These are phyloP conservation scores for Neurospora hispaniola DNA, from an alignment of 495 filamentous ascomycete species.

Conservation along the genomic window DNA sequence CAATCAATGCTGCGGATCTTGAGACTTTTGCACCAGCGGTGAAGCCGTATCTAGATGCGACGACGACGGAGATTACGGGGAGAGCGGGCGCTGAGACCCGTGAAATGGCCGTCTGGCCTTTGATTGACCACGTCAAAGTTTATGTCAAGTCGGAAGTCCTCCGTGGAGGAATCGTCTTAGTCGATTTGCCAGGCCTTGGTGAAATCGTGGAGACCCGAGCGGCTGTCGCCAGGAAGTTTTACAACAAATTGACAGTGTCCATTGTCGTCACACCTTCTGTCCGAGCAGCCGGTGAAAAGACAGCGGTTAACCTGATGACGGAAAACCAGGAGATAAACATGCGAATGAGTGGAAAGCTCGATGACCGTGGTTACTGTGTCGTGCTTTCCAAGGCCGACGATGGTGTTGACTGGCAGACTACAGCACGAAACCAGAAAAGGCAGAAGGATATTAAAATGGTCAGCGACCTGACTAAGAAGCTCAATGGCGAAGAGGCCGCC, in stretches of 20 bases:
- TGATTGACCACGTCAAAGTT: slow-evolving; percentile 16
- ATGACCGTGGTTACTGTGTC: slow-evolving; percentile 12
- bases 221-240: slow-evolving; percentile 9
- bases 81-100: background rate
- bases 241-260: slow-evolving; percentile 8
- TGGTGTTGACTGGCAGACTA: slow-evolving; percentile 4
- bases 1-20: background rate
- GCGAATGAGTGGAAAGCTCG: slow-evolving; percentile 18
- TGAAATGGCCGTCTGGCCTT: slow-evolving; percentile 11
- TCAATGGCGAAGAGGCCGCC: too few species aligned
- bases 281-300: slow-evolving; percentile 16
- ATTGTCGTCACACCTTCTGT: slow-evolving; percentile 12
- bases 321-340: slow-evolving; percentile 16
- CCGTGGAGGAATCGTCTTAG: slow-evolving; percentile 11
- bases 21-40: slow-evolving; percentile 3
- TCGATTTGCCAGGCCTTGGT: slow-evolving; percentile 18
- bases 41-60: slow-evolving; percentile 13
- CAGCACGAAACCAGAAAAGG: too few species aligned
- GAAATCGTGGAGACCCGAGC: slow-evolving; percentile 12
- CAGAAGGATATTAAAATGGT: background rate
- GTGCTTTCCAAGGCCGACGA: slow-evolving; percentile 18
- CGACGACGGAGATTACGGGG: background rate
- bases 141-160: slow-evolving; percentile 15
- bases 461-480: background rate
- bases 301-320: slow-evolving; percentile 11